phyloP scores from a whole-genome alignment of 176 grass and related monocot species.

The Zoysia pacifica region DNA sequence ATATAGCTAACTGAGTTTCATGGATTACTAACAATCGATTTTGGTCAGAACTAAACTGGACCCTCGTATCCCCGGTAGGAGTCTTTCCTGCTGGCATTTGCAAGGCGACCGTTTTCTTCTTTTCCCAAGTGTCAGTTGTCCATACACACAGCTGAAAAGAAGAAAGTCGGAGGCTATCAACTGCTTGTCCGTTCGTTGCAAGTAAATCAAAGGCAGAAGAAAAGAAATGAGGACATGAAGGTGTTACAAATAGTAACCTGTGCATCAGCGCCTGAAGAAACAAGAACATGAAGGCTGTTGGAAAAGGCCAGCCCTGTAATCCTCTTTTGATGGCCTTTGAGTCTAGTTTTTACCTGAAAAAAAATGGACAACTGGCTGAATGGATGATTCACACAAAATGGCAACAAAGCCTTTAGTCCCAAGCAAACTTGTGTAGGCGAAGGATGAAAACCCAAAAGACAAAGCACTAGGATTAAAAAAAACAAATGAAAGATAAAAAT shows the following conservation, averaged over 20 bases:
- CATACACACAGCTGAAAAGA: slow-evolving; percentile 78
- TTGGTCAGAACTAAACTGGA: slow-evolving; percentile 93
- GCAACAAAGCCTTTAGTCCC: too few relatives aligned
- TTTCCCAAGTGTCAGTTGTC: slow-evolving; percentile 86
- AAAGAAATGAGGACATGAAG: background rate
- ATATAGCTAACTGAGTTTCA: slow-evolving; percentile 93
- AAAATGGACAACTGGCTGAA: slow-evolving; percentile 42
- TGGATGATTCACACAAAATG: slow-evolving; percentile 13
- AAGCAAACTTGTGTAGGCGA: too few relatives aligned
- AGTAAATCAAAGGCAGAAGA: background rate
- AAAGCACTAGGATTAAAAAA: too few relatives aligned
- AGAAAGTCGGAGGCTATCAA: background rate
- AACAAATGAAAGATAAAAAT: too few relatives aligned
- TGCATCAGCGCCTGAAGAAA: slow-evolving; percentile 97
- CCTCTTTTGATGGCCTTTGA: slow-evolving; percentile 95
- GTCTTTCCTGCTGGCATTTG: slow-evolving; percentile 80
- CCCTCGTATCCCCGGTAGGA: slow-evolving; percentile 74
- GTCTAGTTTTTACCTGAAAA: slow-evolving; percentile 83
- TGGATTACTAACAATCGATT: slow-evolving; percentile 87
- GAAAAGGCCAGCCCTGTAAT: slow-evolving; percentile 92
- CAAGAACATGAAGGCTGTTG: slow-evolving; percentile 71
- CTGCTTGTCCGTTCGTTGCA: background rate
- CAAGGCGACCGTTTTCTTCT: slow-evolving; percentile 73
- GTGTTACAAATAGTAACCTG: slow-evolving; percentile 58
- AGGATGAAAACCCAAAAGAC: too few relatives aligned